Conservation (phyloP, 441 rosid genomes). For the Eruca vesicaria region DNA sequence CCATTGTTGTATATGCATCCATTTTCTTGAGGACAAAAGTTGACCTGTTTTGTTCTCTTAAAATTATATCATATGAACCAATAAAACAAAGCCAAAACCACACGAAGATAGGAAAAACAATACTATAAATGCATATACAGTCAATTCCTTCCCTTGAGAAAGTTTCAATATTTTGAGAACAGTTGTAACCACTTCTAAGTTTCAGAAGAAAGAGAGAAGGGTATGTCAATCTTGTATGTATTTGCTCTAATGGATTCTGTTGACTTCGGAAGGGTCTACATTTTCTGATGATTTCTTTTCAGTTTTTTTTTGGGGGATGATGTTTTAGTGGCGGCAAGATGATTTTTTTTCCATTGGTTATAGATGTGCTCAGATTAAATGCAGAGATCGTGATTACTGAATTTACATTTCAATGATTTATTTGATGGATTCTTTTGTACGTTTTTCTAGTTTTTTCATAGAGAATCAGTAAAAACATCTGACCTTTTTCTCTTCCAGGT, state of each 20-base stretch:
- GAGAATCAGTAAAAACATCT: background rate
- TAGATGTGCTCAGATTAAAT: background rate
- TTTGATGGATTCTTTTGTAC: background rate
- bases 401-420: background rate
- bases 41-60: conserved; percentile 8
- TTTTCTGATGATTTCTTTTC: background rate
- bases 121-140: background rate
- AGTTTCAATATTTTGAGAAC: background rate
- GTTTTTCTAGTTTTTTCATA: background rate
- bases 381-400: background rate
- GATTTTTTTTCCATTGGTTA: background rate
- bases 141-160: background rate
- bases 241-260: background rate
- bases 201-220: background rate
- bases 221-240: background rate
- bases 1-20: background rate
- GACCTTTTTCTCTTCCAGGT: background rate
- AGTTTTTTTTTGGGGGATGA: background rate
- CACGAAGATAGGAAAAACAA: background rate
- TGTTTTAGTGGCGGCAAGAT: background rate
- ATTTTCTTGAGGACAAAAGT: conserved; percentile 9
- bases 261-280: background rate
- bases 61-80: background rate
- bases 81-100: conserved; percentile 1
- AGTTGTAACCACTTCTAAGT: background rate